phyloP scores from a whole-genome alignment of 805 yeast species.

The Starmerella vaccinii region DNA sequence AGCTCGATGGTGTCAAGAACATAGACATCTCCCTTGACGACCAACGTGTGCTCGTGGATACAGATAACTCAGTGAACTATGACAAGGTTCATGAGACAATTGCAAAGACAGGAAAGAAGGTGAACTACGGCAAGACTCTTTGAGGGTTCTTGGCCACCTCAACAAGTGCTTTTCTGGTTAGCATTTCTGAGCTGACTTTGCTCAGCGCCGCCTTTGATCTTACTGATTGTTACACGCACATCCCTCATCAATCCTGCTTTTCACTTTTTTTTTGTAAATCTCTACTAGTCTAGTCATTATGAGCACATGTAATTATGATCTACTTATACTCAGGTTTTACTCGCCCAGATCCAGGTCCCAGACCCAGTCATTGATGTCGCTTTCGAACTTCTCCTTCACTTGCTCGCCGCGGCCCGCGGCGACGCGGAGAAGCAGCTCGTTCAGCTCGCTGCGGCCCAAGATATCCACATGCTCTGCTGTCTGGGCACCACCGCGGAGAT shows the following conservation, averaged over 20 bases:
- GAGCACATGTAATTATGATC: background rate
- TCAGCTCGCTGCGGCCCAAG: constrained; percentile 82
- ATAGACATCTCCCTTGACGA: constrained; percentile 65
- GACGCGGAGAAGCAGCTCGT: constrained; percentile 71
- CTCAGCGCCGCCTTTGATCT: background rate
- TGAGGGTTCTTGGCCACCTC: background rate
- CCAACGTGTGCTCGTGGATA: constrained; percentile 71
- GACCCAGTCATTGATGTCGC: constrained; percentile 56
- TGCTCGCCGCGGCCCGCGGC: constrained; percentile 70
- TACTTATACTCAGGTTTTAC: background rate
- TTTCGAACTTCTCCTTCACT: constrained; percentile 49
- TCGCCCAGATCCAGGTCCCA: constrained; percentile 40
- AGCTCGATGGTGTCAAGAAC: constrained; percentile 62
- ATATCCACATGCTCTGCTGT: constrained; percentile 98
- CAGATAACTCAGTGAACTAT: constrained; percentile 46
- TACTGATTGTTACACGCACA: background rate
- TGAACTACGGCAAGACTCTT: constrained; percentile 48
- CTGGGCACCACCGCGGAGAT: constrained; percentile 92
- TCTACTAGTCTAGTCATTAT: background rate
- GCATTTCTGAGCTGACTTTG: background rate
- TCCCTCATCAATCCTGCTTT: background rate
- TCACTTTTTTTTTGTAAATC: background rate
- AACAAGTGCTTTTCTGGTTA: background rate
- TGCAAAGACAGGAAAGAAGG: constrained; percentile 82
- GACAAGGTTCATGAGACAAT: constrained; percentile 75